Percentiles rank a stretch among this genome's conserved stretches.
Evolutionary conservation across 2,329 filamentous ascomycete species (phyloP).

Genomic region (Colletotrichum phormii): DNA sequence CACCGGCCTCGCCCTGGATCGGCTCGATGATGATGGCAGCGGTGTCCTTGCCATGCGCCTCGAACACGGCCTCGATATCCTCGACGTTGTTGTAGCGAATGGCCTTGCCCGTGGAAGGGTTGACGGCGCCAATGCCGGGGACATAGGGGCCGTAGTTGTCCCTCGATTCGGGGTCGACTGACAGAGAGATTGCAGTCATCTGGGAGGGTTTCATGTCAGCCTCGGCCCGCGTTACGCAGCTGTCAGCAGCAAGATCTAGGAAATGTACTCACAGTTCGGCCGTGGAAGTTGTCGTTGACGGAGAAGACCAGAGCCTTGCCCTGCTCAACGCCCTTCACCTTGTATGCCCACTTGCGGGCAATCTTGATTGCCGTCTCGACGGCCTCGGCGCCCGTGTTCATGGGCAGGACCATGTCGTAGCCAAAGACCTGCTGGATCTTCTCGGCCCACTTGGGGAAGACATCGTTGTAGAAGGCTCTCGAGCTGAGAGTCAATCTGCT

Average conservation of each 20-base stretch:
- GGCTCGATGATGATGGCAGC: conserved; percentile 96
- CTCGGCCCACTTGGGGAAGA: conserved; percentile 95
- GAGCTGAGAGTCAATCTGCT: conserved; percentile 91
- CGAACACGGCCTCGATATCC: conserved; percentile 83
- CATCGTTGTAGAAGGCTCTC: conserved; percentile 97
- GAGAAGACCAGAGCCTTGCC: conserved; percentile 87
- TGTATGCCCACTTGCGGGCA: conserved; percentile 98
- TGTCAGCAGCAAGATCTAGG: background rate
- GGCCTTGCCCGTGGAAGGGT: conserved; percentile 78
- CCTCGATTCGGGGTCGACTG: conserved; percentile 92
- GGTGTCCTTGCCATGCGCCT: conserved; percentile 84
- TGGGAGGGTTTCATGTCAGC: conserved; percentile 33
- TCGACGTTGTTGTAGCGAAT: conserved; percentile 89
- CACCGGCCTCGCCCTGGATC: conserved; percentile 97
- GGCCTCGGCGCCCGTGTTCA: conserved; percentile 98
- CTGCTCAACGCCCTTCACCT: conserved; percentile 89
- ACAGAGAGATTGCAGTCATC: conserved; percentile 95
- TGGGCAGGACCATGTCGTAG: conserved; percentile 97
- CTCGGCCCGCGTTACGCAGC: background rate
- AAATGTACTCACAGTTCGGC: conserved; percentile 79
- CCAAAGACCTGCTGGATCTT: conserved; percentile 90
- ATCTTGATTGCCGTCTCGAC: conserved; percentile 97
- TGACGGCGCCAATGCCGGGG: conserved; percentile 83
- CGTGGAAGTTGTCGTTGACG: conserved; percentile 94
- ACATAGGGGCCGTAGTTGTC: conserved; percentile 98